phyloP scores from a whole-genome alignment of 83 land plant genomes.

The Larix sibirica region DNA sequence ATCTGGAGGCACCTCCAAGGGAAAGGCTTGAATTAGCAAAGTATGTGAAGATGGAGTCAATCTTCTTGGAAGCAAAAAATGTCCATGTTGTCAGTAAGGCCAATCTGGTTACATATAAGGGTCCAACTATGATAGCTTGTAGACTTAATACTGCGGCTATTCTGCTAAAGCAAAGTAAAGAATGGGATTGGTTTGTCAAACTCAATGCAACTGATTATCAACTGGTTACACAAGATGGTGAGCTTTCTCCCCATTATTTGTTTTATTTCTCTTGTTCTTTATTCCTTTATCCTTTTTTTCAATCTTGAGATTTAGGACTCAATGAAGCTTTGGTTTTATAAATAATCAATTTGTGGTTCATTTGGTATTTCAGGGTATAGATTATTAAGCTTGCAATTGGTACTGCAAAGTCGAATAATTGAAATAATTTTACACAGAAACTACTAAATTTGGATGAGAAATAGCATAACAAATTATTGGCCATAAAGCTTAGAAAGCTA shows the following conservation, averaged over 20 bases:
- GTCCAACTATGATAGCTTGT: conserved; percentile 87
- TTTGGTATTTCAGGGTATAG: neutral
- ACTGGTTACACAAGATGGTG: conserved; percentile 85
- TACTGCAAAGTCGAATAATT: neutral
- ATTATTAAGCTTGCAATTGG: neutral
- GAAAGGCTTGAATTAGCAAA: conserved; percentile 69
- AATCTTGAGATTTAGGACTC: neutral
- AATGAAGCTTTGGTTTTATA: neutral
- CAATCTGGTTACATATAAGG: conserved; percentile 79
- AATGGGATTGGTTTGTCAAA: conserved; percentile 85
- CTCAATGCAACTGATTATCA: conserved; percentile 90
- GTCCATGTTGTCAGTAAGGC: conserved; percentile 66
- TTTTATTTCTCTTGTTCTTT: neutral
- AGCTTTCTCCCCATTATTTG: conserved; percentile 15
- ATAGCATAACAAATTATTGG: neutral
- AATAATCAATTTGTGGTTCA: neutral
- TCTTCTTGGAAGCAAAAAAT: conserved; percentile 62
- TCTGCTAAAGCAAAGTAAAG: conserved; percentile 52
- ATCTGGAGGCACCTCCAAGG: conserved; percentile 79
- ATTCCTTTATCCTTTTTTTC: neutral
- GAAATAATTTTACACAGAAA: neutral
- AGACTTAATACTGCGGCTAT: conserved; percentile 75
- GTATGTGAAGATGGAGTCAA: conserved; percentile 55
- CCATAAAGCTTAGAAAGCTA: neutral
- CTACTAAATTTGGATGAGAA: neutral